phyloP scores from a whole-genome alignment of 2,329 filamentous ascomycete genomes.

The Phialophora verrucosa region DNA sequence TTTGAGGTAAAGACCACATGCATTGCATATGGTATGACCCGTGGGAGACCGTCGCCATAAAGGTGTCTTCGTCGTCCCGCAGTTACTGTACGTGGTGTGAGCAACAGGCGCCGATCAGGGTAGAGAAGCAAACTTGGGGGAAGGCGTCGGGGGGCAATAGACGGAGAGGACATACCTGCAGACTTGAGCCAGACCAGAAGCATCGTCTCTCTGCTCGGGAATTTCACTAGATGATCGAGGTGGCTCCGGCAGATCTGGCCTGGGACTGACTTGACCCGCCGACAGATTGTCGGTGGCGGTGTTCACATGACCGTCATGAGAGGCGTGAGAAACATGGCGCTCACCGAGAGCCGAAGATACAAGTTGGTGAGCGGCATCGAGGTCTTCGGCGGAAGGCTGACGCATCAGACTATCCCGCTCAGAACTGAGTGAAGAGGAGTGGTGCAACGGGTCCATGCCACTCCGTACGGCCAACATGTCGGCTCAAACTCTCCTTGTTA shows the following conservation, averaged over 20 bases:
- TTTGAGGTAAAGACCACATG: slow-evolving; percentile 92
- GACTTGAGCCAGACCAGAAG: slow-evolving; percentile 35
- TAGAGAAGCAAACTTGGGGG: slow-evolving; percentile 44
- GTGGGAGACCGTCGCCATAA: slow-evolving; percentile 92
- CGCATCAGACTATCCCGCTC: slow-evolving; percentile 43
- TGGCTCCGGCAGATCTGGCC: slow-evolving; percentile 17
- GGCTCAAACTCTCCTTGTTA: slow-evolving; percentile 23
- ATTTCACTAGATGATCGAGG: slow-evolving; percentile 15
- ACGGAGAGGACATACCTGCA: slow-evolving; percentile 41
- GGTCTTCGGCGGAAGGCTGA: slow-evolving; percentile 54
- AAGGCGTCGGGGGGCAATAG: background rate
- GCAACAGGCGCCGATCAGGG: background rate
- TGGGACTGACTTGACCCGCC: slow-evolving; percentile 20
- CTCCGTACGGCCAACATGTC: slow-evolving; percentile 40
- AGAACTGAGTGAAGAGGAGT: slow-evolving; percentile 30
- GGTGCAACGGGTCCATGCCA: slow-evolving; percentile 38
- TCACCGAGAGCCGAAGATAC: slow-evolving; percentile 54
- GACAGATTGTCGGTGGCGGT: slow-evolving; percentile 23
- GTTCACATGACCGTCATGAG: slow-evolving; percentile 25
- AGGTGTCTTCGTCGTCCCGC: slow-evolving; percentile 89
- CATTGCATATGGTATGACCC: slow-evolving; percentile 95
- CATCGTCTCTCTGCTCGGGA: slow-evolving; percentile 30
- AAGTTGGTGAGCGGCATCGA: slow-evolving; percentile 56
- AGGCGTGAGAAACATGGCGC: slow-evolving; percentile 38
- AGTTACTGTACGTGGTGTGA: slow-evolving; percentile 71